Evolutionary conservation across 306 rosid genomes (phyloP), one percentile per base, ranked within the genome.

Genomic region (Malus asiatica): DNA sequence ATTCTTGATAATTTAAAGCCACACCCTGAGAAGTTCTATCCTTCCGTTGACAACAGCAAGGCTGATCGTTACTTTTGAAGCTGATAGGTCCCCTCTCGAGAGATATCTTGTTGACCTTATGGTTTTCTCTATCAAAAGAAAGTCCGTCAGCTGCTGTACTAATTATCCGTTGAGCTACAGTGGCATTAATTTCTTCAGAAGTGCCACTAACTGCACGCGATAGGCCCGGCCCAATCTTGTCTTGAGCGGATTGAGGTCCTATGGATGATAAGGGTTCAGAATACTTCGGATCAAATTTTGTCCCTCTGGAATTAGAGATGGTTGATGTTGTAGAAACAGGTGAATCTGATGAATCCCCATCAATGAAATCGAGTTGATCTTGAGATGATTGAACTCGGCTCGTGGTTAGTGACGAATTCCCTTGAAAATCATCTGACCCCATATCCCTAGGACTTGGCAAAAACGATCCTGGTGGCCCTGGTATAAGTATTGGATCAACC

Each of bases 401-500:
- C 22, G 86, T 75, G 81, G 88, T 85, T 70, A 88, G 73, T 9
- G 91, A 88, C 7, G 91, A 88, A 69, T 83, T 88, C 76, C 88
- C 91, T 79, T 75, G 88, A 77, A 83, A 84, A 66, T 88, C 89
- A 38, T 85, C 88, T 18, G 87, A 88, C 18, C 83, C 80, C 86
- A 83, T 83, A 33, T 77, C 89, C 68, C 91, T 70, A 68, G 89
- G 91, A 70, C 89, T 88, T 1, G 91, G 91, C 77, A 88, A 77
- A 75, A 83, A 88, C 69, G 91, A 88, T 72, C 91, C 91, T 22
- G 91, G 91, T 25, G 91, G 91, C 80, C 91, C 91, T 0, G 91
- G 91, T 42, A 88, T 88, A 57, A 86, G 83, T 73, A 88, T 86
- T 60, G 89, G 89, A 75, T 88, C 91, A 30, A 85, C 87, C 69